phyloP scores from a whole-genome alignment of 208 protist genomes.

The Crithidia sp. region DNA sequence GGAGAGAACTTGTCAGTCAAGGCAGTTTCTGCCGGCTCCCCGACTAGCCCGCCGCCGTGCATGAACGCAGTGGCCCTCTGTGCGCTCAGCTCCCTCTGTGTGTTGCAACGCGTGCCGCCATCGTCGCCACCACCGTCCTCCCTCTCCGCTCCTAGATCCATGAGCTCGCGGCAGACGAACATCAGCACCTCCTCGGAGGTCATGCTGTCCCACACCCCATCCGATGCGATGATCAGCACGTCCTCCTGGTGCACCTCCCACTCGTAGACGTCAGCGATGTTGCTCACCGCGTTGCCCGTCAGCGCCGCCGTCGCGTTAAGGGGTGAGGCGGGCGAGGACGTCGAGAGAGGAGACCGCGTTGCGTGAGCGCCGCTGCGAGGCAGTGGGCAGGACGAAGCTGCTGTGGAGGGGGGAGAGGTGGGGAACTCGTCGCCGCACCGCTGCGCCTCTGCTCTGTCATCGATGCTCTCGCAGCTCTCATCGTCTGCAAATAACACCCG shows the following conservation, averaged over 20 bases:
- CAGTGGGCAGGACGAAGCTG: not conserved
- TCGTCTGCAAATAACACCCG: no score
- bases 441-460: not conserved
- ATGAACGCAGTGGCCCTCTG: no score
- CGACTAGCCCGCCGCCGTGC: no score
- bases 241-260: conserved; percentile 56
- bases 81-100: no score
- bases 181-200: conserved; percentile 52
- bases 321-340: conserved; percentile 9
- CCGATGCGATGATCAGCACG: conserved; percentile 80
- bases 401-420: no score
- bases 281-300: conserved; percentile 63
- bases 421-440: not conserved
- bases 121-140: not conserved
- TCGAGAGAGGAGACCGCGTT: not conserved
- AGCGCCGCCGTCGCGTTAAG: not conserved
- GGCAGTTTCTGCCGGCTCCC: no score
- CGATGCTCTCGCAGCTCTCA: no score
- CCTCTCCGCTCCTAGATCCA: not conserved
- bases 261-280: conserved; percentile 78
- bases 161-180: conserved; percentile 53
- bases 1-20: no score
- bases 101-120: not conserved
- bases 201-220: conserved; percentile 86
- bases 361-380: not conserved